These are phyloP conservation scores for Phlyctochytrium planicorne DNA, from an alignment of 192 early-diverging fungal genomes.

Conservation along the genomic window DNA sequence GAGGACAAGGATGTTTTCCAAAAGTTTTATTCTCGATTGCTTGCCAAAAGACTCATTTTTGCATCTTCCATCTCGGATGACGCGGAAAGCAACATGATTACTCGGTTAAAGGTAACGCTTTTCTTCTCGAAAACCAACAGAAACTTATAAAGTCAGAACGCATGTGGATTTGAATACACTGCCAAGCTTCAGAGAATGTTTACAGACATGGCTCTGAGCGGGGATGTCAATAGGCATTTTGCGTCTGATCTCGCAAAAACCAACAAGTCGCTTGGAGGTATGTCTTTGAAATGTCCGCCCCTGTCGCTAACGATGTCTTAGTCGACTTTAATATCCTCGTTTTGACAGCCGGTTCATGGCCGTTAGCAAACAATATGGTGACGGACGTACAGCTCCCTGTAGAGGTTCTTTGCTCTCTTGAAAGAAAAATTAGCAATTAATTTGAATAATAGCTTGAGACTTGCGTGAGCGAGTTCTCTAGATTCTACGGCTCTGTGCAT, in stretches of 20 bases:
- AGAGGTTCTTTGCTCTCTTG: slow-evolving; percentile 32
- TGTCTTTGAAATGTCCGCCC: slow-evolving; percentile 22
- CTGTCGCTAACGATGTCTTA: slow-evolving; percentile 8
- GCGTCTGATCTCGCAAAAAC: slow-evolving; percentile 40
- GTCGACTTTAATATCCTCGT: slow-evolving; percentile 75
- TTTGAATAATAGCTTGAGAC: slow-evolving; percentile 54
- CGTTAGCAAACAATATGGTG: slow-evolving; percentile 43
- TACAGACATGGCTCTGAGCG: slow-evolving; percentile 77
- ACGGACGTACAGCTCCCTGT: slow-evolving; percentile 41
- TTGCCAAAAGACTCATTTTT: slow-evolving; percentile 82
- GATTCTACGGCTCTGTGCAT: slow-evolving; percentile 69
- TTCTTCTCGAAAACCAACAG: background rate
- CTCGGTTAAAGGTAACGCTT: slow-evolving; percentile 64
- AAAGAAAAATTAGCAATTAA: too few relatives aligned
- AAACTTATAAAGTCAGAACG: slow-evolving; percentile 44
- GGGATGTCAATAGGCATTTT: slow-evolving; percentile 62
- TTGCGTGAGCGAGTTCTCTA: slow-evolving; percentile 65
- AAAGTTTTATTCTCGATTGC: slow-evolving; percentile 81
- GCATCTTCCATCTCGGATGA: slow-evolving; percentile 72
- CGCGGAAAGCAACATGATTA: slow-evolving; percentile 77
- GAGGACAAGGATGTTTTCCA: slow-evolving; percentile 92
- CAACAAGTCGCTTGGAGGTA: slow-evolving; percentile 52
- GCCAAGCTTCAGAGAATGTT: slow-evolving; percentile 85
- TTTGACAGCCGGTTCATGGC: slow-evolving; percentile 82
- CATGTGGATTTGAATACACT: slow-evolving; percentile 85